Conservation (phyloP, 768 basidiomycete genomes). For the Cyclocybe aegerita region DNA sequence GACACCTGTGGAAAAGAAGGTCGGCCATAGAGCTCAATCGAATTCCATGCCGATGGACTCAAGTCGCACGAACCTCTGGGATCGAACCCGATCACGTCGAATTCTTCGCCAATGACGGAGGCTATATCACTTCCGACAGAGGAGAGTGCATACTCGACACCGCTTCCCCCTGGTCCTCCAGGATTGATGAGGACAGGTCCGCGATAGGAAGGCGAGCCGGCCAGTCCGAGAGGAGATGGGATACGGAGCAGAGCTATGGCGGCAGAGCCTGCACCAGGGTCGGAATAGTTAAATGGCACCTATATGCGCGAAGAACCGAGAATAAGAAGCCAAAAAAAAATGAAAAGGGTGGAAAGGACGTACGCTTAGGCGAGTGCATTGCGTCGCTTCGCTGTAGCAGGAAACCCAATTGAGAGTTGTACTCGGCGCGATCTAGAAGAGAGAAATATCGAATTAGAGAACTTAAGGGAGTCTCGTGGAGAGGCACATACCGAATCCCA, state of each 20-base stretch:
- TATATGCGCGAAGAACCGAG: slow-evolving; percentile 9
- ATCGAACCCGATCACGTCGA: slow-evolving; percentile 48
- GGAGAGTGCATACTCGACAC: slow-evolving; percentile 27
- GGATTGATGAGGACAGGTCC: slow-evolving; percentile 48
- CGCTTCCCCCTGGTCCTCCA: slow-evolving; percentile 49
- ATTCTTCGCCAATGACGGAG: slow-evolving; percentile 37
- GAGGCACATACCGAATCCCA: too few species aligned
- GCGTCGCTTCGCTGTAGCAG: slow-evolving; percentile 19
- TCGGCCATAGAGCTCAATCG: not conserved
- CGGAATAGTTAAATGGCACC: slow-evolving; percentile 47
- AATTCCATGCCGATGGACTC: not conserved
- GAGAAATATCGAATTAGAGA: too few species aligned
- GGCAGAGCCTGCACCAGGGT: slow-evolving; percentile 35
- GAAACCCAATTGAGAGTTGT: slow-evolving; percentile 24
- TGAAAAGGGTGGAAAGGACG: too few species aligned
- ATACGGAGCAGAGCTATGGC: slow-evolving; percentile 42
- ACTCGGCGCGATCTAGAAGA: slow-evolving; percentile 10
- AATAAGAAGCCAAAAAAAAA: not conserved
- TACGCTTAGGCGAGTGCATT: slow-evolving; percentile 34
- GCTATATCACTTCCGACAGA: slow-evolving; percentile 22
- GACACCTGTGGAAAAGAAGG: slow-evolving; percentile 25
- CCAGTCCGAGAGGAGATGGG: slow-evolving; percentile 28
- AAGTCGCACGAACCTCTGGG: slow-evolving; percentile 33
- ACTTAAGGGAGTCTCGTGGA: too few species aligned
- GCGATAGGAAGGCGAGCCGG: slow-evolving; percentile 29